Conservation (phyloP, 148 eudicot species). For the Cornus florida region DNA sequence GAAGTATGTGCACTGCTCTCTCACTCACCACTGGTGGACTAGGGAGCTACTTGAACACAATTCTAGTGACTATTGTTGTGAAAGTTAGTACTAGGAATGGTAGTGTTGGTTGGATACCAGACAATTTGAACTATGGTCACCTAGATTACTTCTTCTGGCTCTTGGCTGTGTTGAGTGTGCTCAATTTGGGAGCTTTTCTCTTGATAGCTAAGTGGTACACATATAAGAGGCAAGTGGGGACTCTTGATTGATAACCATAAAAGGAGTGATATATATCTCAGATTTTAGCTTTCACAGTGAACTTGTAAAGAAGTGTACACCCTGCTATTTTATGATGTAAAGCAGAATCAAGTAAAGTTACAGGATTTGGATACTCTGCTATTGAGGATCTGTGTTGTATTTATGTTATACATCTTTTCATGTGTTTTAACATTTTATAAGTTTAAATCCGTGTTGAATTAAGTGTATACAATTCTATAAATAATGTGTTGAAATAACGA, state of each 20-base stretch:
- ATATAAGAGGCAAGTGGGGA: conserved; percentile 37
- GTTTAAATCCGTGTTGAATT: too few relatives aligned
- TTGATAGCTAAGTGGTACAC: conserved; percentile 49
- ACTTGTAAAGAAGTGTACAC: too few relatives aligned
- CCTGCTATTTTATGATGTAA: too few relatives aligned
- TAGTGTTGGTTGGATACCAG: conserved; percentile 52
- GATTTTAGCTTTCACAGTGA: too few relatives aligned
- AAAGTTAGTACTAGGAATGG: conserved; percentile 38
- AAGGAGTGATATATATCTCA: not conserved
- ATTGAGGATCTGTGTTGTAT: too few relatives aligned
- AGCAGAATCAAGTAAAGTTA: too few relatives aligned
- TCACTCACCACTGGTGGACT: conserved; percentile 34
- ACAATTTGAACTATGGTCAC: conserved; percentile 49
- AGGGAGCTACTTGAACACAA: conserved; percentile 47
- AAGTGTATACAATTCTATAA: too few relatives aligned
- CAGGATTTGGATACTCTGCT: too few relatives aligned
- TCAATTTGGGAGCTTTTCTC: conserved; percentile 44
- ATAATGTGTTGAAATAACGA: too few relatives aligned
- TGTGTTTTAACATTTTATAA: too few relatives aligned
- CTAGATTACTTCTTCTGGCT: conserved; percentile 51
- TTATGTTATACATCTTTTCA: too few relatives aligned
- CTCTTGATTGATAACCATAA: conserved; percentile 8
- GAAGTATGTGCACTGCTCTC: conserved; percentile 47
- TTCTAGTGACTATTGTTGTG: conserved; percentile 43
- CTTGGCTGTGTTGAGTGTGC: conserved; percentile 43